phyloP scores from a whole-genome alignment of 2,329 filamentous ascomycete genomes.

The Podosphaera xanthii region DNA sequence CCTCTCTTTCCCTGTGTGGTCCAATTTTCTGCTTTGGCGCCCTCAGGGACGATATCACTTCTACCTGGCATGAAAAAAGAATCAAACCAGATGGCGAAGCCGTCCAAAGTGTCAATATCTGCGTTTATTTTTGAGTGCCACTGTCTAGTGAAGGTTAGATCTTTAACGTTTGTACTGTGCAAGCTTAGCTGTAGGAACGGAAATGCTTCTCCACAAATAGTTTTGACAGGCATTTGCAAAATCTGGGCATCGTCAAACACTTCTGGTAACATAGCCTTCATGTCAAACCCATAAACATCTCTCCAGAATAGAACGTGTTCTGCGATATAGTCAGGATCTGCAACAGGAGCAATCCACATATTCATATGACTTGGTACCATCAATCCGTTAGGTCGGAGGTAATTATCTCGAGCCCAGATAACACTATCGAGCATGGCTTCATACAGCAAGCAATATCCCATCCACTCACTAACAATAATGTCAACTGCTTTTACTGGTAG shows the following conservation, averaged over 20 bases:
- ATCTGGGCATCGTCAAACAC: conserved; percentile 69
- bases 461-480: conserved; percentile 93
- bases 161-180: conserved; percentile 44
- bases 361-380: conserved; percentile 73
- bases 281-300: conserved; percentile 85
- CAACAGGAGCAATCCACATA: conserved; percentile 59
- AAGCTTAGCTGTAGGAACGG: conserved; percentile 59
- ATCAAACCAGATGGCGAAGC: conserved; percentile 83
- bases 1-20: conserved; percentile 30
- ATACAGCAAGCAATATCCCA: conserved; percentile 85
- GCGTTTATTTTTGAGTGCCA: conserved; percentile 39
- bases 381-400: conserved; percentile 56
- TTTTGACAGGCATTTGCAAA: conserved; percentile 39
- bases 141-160: conserved; percentile 50
- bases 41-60: conserved; percentile 22
- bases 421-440: conserved; percentile 93
- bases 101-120: conserved; percentile 51
- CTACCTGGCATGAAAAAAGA: conserved; percentile 59
- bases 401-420: conserved; percentile 67
- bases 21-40: conserved; percentile 40
- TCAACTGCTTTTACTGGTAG: conserved; percentile 65
- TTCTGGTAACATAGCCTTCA: conserved; percentile 68
- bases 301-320: conserved; percentile 73
- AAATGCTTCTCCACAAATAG: conserved; percentile 33
- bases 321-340: conserved; percentile 53